Conservation (phyloP, 2,329 filamentous ascomycete genomes). For the Fusarium udum region DNA sequence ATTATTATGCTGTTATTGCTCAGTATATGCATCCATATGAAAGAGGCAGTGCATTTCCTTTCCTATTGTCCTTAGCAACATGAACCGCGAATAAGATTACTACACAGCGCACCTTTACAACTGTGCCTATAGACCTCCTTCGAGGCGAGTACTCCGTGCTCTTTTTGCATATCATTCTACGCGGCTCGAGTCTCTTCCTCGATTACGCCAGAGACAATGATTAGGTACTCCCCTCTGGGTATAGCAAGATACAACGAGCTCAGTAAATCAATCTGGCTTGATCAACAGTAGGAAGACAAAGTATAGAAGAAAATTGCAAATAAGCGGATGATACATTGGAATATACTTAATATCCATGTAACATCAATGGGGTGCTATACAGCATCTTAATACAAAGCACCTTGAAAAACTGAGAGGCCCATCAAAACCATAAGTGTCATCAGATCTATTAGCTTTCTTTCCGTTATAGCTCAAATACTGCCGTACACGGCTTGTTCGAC, state of each 20-base stretch:
- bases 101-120: neutral
- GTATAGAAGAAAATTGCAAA: neutral
- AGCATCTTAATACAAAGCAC: neutral
- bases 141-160: neutral
- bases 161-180: neutral
- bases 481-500: constrained; percentile 42
- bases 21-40: neutral
- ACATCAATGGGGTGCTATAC: neutral
- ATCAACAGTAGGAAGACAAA: neutral
- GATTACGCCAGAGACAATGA: neutral
- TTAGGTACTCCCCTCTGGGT: neutral
- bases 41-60: neutral
- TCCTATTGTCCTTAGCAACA: neutral
- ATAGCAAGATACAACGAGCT: neutral
- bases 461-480: constrained; percentile 44
- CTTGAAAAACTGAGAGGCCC: neutral
- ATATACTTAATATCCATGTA: neutral
- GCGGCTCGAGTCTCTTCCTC: neutral
- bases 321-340: neutral
- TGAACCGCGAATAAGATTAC: neutral
- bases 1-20: neutral
- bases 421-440: constrained; percentile 36
- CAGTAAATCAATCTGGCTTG: neutral
- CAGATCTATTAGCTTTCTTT: constrained; percentile 46
- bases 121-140: neutral